phyloP scores from a whole-genome alignment of 1,139 yeast genomes.

The Lodderomyces jiufengensis region DNA sequence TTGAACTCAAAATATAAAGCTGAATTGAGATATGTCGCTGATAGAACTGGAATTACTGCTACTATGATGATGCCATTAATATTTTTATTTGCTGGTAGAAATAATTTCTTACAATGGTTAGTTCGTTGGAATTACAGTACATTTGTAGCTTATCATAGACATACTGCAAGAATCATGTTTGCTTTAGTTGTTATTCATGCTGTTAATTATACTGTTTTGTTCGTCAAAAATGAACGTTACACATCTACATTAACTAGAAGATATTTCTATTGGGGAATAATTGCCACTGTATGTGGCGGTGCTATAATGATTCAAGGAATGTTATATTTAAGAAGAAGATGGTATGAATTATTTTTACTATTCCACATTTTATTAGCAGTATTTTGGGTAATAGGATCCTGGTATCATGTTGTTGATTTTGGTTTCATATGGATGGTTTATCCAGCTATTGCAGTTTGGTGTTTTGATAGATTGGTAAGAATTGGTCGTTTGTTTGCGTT shows the following conservation, averaged over 20 bases:
- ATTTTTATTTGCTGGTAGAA: constrained; percentile 41
- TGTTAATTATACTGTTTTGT: constrained; percentile 31
- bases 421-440: constrained; percentile 40
- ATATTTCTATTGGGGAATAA: constrained; percentile 30
- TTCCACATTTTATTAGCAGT: constrained; percentile 41
- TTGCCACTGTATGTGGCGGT: constrained; percentile 32
- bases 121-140: constrained; percentile 37
- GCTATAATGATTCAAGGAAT: constrained; percentile 37
- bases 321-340: constrained; percentile 35
- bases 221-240: constrained; percentile 14
- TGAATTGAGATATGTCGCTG: constrained; percentile 27
- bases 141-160: constrained; percentile 35
- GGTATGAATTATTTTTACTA: constrained; percentile 42
- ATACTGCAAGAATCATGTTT: constrained; percentile 34
- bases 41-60: constrained; percentile 32
- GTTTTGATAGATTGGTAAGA: constrained; percentile 39
- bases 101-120: constrained; percentile 41
- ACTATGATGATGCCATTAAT: constrained; percentile 31
- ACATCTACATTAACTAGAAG: constrained; percentile 15
- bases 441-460: constrained; percentile 43
- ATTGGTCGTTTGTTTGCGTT: constrained; percentile 29
- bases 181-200: constrained; percentile 32
- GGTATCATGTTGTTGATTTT: constrained; percentile 37
- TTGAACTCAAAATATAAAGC: constrained; percentile 16
- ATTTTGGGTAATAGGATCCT: constrained; percentile 39